Evolutionary conservation across 2,329 filamentous ascomycete genomes (phyloP).

Genomic region (Aspergillus sp.): DNA sequence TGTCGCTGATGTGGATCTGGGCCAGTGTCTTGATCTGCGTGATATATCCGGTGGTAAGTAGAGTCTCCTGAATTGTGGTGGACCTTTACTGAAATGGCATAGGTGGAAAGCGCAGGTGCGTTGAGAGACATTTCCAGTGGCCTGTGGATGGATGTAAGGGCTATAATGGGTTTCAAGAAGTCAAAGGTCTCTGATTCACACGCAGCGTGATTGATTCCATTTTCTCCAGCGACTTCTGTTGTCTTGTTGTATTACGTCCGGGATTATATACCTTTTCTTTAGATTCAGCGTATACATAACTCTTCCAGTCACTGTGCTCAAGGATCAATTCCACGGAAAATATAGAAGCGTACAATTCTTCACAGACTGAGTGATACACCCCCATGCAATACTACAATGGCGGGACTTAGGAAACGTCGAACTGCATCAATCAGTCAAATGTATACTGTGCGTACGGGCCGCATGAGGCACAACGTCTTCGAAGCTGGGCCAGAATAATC

Average conservation of each 20-base stretch:
- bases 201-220: not conserved
- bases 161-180: constrained; percentile 3
- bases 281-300: too few relatives aligned
- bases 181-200: not conserved
- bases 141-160: constrained; percentile 14
- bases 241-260: not conserved
- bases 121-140: constrained; percentile 25
- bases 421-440: too few relatives aligned
- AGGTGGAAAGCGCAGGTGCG: constrained; percentile 34
- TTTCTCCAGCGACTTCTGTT: not conserved
- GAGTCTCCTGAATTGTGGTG: not conserved
- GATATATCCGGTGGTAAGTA: constrained; percentile 34
- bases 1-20: constrained; percentile 44
- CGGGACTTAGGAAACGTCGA: too few relatives aligned
- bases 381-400: too few relatives aligned
- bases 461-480: too few relatives aligned
- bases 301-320: too few relatives aligned
- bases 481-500: too few relatives aligned
- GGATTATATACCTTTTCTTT: too few relatives aligned
- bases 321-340: too few relatives aligned
- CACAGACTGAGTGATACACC: too few relatives aligned
- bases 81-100: not conserved
- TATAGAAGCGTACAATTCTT: too few relatives aligned
- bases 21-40: constrained; percentile 37
- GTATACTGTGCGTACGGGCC: too few relatives aligned